A percentile compares a stretch with the other conserved stretches of the same genome.
Conservation (phyloP, 371 early-diverging fungal species). For the Mortierella sp. region DNA sequence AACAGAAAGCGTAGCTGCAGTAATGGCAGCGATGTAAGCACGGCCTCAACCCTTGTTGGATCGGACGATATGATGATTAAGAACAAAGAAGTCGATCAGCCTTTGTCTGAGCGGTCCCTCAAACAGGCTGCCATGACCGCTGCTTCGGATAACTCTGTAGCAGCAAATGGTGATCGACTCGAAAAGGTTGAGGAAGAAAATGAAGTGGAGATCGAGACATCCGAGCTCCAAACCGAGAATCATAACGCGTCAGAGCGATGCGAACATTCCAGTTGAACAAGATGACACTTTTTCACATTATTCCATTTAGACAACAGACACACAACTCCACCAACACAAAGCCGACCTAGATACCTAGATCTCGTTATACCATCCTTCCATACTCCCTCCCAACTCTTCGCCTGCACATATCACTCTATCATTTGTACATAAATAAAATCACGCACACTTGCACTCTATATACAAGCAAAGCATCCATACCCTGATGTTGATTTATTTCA, state of each 20-base stretch:
- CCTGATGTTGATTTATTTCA: not conserved
- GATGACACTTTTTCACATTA: too few relatives aligned
- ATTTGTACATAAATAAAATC: not conserved
- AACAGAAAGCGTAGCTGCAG: conserved; percentile 26
- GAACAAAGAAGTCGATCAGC: not conserved
- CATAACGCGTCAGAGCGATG: too few relatives aligned
- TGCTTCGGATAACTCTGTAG: not conserved
- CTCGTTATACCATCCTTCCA: too few relatives aligned
- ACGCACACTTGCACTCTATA: too few relatives aligned
- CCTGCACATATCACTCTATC: not conserved
- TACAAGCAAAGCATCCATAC: too few relatives aligned
- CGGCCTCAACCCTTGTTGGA: conserved; percentile 34
- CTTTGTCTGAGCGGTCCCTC: not conserved
- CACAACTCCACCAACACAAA: too few relatives aligned
- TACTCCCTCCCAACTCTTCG: not conserved
- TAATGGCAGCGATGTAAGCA: conserved; percentile 18
- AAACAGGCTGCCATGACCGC: too few relatives aligned
- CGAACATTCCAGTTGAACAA: too few relatives aligned
- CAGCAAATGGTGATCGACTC: not conserved
- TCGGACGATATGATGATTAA: conserved; percentile 12
- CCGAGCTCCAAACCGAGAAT: too few relatives aligned
- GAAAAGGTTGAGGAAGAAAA: conserved; percentile 20
- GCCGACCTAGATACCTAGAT: too few relatives aligned
- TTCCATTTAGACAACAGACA: too few relatives aligned
- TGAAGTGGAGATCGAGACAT: too few relatives aligned